Percentiles rank a stretch among this genome's conserved stretches.
Evolutionary conservation across 192 early-diverging fungal species (phyloP).

Genomic region (Backusella macrospora): DNA sequence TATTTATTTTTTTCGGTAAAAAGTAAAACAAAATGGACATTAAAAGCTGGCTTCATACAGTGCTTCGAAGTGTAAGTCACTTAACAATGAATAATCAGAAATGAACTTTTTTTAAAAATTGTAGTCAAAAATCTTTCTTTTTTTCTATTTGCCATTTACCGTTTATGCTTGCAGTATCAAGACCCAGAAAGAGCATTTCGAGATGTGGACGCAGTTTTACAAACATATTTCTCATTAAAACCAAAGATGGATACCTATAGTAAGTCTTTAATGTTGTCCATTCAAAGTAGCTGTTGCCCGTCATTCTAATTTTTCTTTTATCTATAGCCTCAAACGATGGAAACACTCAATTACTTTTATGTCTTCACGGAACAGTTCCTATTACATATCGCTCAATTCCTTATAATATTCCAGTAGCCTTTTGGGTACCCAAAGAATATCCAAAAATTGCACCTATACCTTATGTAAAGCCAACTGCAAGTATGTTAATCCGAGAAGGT

Average conservation of each 20-base stretch:
- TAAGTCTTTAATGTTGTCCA: slow-evolving; percentile 35
- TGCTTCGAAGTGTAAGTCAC: slow-evolving; percentile 25
- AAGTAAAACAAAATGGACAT: slow-evolving; percentile 21
- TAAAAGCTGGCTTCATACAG: slow-evolving; percentile 34
- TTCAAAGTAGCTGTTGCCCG: background rate
- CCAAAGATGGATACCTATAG: slow-evolving; percentile 74
- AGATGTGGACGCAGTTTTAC: slow-evolving; percentile 66
- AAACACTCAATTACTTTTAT: slow-evolving; percentile 69
- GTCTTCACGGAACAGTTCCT: slow-evolving; percentile 86
- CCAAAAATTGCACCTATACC: slow-evolving; percentile 79
- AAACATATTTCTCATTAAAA: slow-evolving; percentile 57
- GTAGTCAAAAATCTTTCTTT: no score
- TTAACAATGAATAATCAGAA: background rate
- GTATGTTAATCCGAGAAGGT: slow-evolving; percentile 82
- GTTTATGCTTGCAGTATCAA: slow-evolving; percentile 53
- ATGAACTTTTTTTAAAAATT: no score
- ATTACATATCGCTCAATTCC: slow-evolving; percentile 77
- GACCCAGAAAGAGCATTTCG: slow-evolving; percentile 61
- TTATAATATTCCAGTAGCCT: slow-evolving; percentile 92
- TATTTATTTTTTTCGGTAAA: background rate
- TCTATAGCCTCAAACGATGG: slow-evolving; percentile 58
- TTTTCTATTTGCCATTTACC: background rate
- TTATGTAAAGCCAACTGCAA: slow-evolving; percentile 86
- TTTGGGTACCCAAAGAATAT: slow-evolving; percentile 87
- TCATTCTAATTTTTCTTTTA: background rate